Evolutionary conservation across 192 early-diverging fungal species (phyloP), one percentile per base, ranked within the genome.

Genomic region (Umbelopsis sp.): DNA sequence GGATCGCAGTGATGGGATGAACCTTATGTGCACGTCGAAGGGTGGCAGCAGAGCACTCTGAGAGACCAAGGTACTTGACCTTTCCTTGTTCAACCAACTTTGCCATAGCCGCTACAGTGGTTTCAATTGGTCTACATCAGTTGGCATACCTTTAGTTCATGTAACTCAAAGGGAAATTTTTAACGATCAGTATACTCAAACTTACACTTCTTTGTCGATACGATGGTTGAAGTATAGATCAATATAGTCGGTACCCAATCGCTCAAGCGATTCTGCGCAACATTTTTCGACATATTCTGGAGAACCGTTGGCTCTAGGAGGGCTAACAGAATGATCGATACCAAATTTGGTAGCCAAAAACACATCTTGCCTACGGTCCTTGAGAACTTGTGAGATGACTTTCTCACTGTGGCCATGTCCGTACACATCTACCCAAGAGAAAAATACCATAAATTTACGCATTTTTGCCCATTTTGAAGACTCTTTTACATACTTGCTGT

Each of bases 141-240:
- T n/a, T n/a, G n/a, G n/a, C n/a, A n/a, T n/a, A n/a, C n/a, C n/a
- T n/a, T n/a, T n/a, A n/a, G n/a, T n/a, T n/a, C n/a, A n/a, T n/a
- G n/a, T n/a, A n/a, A n/a, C n/a, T n/a, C n/a, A n/a, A n/a, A n/a
- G n/a, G n/a, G n/a, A n/a, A n/a, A n/a, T n/a, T n/a, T n/a, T n/a
- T n/a, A n/a, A n/a, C n/a, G n/a, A n/a, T n/a, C n/a, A n/a, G n/a
- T n/a, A n/a, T n/a, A n/a, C n/a, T n/a, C n/a, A n/a, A 41, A 4
- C 47, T 16, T 49, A 49, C 47, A 21, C 20, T 4, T 49, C 20
- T 5, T 65, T 51, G 25, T 75, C 93, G 7, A 89, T 90, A 17
- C 92, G 80, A 77, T 95, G 93, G 31, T 90, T 89, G 71, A 87
- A 90, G 29, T 91, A 80, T 20, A 93, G 72, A 80, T 93, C 87